phyloP scores from a whole-genome alignment of 2,329 filamentous ascomycete species.

The Aspergillus fumigatiaffinis region DNA sequence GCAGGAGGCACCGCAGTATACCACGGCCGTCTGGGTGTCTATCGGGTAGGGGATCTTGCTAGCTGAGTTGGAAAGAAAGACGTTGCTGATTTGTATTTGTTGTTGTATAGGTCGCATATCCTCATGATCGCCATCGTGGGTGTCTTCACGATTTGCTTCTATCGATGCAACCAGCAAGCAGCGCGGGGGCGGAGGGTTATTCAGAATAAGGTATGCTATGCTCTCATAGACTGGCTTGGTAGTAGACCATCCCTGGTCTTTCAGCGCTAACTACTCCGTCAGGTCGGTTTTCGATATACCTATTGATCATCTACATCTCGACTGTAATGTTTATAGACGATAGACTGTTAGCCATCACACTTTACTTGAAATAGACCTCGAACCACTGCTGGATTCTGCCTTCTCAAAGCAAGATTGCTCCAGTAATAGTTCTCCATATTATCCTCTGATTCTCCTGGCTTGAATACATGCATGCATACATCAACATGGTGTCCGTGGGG shows the following conservation, averaged over 20 bases:
- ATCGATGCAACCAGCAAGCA: conserved; percentile 49
- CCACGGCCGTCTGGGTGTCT: conserved; percentile 64
- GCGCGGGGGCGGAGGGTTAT: conserved; percentile 46
- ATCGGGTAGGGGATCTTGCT: conserved; percentile 44
- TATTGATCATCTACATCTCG: conserved; percentile 20
- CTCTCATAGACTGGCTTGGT: neutral
- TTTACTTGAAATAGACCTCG: neutral
- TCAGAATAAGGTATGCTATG: conserved; percentile 41
- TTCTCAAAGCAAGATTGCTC: conserved; percentile 1
- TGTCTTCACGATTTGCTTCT: conserved; percentile 53
- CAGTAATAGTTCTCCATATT: neutral
- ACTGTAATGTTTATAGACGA: neutral
- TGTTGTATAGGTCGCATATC: conserved; percentile 48
- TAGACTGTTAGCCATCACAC: neutral
- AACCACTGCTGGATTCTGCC: neutral
- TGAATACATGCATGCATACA: conserved; percentile 18
- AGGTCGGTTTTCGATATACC: conserved; percentile 33
- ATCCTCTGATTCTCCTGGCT: conserved; percentile 8
- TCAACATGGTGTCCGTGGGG: conserved; percentile 19
- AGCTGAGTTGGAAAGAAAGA: neutral
- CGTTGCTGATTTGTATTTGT: neutral
- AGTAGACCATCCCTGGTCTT: neutral
- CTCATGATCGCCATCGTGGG: conserved; percentile 54
- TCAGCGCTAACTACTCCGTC: neutral
- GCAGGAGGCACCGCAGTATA: conserved; percentile 59